Base-by-base conservation (phyloP, 768 basidiomycete species). In the Auricularia sp. region DNA sequence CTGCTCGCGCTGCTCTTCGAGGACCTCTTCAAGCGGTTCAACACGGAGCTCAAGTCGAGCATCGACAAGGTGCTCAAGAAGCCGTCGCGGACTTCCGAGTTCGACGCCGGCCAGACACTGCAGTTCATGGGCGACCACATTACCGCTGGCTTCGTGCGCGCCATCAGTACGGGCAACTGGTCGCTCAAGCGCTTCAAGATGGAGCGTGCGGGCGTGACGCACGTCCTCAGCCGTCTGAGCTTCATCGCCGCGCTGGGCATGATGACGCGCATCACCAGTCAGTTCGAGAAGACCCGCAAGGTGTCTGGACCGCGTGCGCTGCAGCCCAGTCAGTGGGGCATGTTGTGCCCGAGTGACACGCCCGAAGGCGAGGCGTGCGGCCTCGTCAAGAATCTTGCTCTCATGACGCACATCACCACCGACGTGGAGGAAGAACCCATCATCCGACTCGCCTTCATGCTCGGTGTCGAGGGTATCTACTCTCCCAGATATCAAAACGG, bases 331-430 rank as follows among this genome's bases (percentile, higher is more conserved):
- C 97, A 99, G 76, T 99, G 97, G 97, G 97, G 97, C 44, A 92
- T 99, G 80, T 80, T 98, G 21, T 99, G 97, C 77, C 93, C 97
- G 0, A 94, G 92, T 73, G 97, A 99, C 75, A 99, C 97, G 0
- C 97, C 97, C 0, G 97, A 99, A 86, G 97, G 97, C 73, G 97
- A 99, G 77, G 97, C 97, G 18, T 99, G 97, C 73, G 97, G 97
- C 33, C 78, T 99, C 65, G 97, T 99, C 58, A 99, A 99, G 80
- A 99, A 99, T 76, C 78, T 99, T 67, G 97, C 97, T 3, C 80
- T 99, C 16, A 99, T 99, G 97, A 98, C 97, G 3, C 96, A 99
- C 76, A 98, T 99, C 74, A 99, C 97, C 8, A 98, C 97, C 51
- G 97, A 98, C 74, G 96, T 94, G 36, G 94, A 96, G 67, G 97